phyloP scores from a whole-genome alignment of 1,139 yeast species.

The Hanseniaspora uvarum region DNA sequence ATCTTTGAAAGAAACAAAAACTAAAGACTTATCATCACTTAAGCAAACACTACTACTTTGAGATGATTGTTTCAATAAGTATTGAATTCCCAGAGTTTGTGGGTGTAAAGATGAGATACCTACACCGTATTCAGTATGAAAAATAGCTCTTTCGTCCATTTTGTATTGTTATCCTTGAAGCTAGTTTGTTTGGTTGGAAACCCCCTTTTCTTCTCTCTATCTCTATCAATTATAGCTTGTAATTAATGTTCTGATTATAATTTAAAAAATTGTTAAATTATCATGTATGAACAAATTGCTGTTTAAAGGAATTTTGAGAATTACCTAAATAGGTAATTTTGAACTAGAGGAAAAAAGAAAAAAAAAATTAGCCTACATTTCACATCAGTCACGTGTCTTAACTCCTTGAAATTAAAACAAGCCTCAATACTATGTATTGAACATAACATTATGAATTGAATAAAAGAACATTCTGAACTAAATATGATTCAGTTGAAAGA shows the following conservation, averaged over 20 bases:
- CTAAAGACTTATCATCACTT: not conserved
- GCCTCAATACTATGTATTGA: no score
- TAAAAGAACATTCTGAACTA: no score
- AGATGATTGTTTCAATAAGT: constrained; percentile 12
- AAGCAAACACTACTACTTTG: not conserved
- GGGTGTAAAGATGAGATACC: constrained; percentile 16
- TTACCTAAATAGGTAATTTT: not conserved
- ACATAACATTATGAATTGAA: no score
- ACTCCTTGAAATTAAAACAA: no score
- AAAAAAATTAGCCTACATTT: not conserved
- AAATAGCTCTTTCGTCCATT: constrained; percentile 18
- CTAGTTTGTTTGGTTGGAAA: no score
- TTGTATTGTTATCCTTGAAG: not conserved
- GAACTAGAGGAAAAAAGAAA: not conserved
- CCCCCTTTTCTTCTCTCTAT: no score
- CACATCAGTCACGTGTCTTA: not conserved
- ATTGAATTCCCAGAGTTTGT: constrained; percentile 15
- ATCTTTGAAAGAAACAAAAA: constrained; percentile 14
- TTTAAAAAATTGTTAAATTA: not conserved
- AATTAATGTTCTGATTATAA: not conserved
- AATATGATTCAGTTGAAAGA: no score
- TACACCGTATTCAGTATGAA: constrained; percentile 17
- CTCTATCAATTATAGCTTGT: no score
- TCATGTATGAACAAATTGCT: not conserved
- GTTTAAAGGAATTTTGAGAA: not conserved